These are phyloP conservation scores for Solanum chilense DNA, from an alignment of 257 asterid species.

Conservation along the genomic window DNA sequence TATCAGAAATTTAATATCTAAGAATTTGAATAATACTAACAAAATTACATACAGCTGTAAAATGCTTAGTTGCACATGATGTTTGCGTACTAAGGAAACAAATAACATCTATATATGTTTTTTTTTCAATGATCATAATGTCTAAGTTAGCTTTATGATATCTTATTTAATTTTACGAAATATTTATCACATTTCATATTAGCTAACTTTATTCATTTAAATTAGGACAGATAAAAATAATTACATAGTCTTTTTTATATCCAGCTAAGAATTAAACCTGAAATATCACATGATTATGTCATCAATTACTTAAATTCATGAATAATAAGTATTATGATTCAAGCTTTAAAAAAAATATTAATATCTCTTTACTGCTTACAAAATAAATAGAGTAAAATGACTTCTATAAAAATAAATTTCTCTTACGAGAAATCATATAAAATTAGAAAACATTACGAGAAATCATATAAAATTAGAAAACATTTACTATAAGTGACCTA, in stretches of 20 bases:
- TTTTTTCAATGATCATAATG: too few species aligned
- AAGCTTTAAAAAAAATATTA: too few species aligned
- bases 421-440: neutral
- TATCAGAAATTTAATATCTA: neutral
- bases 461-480: neutral
- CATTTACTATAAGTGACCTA: too few species aligned
- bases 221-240: too few species aligned
- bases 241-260: rapidly evolving
- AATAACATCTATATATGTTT: too few species aligned
- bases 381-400: neutral
- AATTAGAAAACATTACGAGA: neutral
- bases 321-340: neutral
- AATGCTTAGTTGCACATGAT: neutral
- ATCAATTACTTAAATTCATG: neutral
- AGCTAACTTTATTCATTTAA: too few species aligned
- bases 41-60: neutral
- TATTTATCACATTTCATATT: too few species aligned
- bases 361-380: neutral
- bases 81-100: neutral
- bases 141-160: neutral
- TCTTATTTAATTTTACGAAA: too few species aligned
- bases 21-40: neutral
- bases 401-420: too few species aligned
- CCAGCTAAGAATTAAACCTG: too few species aligned
- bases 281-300: neutral